Percentiles rank a stretch among this genome's conserved stretches.
These are phyloP conservation scores for Lagerstroemia fauriei DNA, from an alignment of 441 rosid genomes.

Conservation along the genomic window DNA sequence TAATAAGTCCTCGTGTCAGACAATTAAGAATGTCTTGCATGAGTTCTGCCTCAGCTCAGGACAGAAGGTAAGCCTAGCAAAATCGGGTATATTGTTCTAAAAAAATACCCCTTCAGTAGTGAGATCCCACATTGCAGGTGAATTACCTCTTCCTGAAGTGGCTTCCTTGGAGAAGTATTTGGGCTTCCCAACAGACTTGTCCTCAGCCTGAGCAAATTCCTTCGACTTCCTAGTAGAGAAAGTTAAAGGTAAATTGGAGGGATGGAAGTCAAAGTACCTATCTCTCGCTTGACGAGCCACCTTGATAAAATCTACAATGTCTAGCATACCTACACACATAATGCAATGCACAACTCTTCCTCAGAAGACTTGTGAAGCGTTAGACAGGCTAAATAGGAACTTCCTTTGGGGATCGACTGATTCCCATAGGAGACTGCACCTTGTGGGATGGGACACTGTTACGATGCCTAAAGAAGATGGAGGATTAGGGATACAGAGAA, in stretches of 20 bases:
- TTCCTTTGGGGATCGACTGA: not conserved
- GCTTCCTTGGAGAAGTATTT: not conserved
- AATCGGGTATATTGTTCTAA: not conserved
- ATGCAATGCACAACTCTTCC: not conserved
- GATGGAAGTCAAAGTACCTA: not conserved
- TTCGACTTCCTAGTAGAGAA: not conserved
- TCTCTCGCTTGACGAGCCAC: not conserved
- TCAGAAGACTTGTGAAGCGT: rapidly evolving
- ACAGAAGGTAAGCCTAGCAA: not conserved
- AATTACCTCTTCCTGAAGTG: not conserved
- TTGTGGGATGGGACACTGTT: not conserved
- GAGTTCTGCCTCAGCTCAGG: not conserved
- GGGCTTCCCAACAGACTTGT: not conserved
- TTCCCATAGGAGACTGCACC: not conserved
- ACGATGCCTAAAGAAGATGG: not conserved
- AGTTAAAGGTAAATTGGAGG: not conserved
- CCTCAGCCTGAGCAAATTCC: not conserved
- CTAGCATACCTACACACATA: not conserved
- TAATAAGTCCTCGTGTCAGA: too few species aligned
- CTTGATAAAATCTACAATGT: not conserved
- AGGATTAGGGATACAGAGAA: not conserved
- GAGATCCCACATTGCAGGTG: rapidly evolving
- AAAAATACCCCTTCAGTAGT: not conserved
- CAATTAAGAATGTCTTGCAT: not conserved
- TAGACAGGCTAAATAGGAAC: not conserved